phyloP scores from a whole-genome alignment of 352 stramenopile species.

The Globisporangium megalacanthum region DNA sequence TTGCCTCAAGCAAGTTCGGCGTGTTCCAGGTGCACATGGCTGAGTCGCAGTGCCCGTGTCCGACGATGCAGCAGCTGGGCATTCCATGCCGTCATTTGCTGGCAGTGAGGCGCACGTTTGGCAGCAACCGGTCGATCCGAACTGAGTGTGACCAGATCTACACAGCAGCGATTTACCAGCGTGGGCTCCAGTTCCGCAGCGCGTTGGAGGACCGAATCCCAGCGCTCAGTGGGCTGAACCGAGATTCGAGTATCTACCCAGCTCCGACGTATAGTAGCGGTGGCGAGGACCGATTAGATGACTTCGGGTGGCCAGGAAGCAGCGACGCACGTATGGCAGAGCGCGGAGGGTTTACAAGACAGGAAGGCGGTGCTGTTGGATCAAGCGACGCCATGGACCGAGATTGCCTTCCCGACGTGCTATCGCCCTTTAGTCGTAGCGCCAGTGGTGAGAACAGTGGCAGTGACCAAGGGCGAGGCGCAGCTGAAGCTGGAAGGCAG shows the following conservation, averaged over 20 bases:
- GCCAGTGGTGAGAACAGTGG: neutral
- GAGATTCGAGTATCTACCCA: conserved; percentile 14
- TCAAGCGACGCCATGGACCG: too few species aligned
- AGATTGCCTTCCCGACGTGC: neutral
- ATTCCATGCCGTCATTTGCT: conserved; percentile 80
- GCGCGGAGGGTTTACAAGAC: too few species aligned
- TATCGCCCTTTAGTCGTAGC: neutral
- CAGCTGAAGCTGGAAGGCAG: neutral
- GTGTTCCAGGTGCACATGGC: conserved; percentile 57
- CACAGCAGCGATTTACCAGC: conserved; percentile 44
- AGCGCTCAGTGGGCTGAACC: conserved; percentile 9
- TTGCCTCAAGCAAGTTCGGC: conserved; percentile 54
- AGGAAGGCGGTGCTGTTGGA: too few species aligned
- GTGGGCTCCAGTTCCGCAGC: conserved; percentile 3
- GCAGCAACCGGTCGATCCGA: conserved; percentile 45
- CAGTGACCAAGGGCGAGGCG: neutral
- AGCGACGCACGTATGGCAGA: neutral
- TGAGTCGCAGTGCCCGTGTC: conserved; percentile 59
- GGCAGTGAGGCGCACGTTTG: conserved; percentile 56
- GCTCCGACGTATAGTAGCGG: conserved; percentile 1
- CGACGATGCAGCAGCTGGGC: conserved; percentile 63
- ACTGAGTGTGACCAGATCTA: conserved; percentile 70
- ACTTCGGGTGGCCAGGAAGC: neutral
- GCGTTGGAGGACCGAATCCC: conserved; percentile 13
- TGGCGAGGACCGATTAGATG: neutral